phyloP scores from a whole-genome alignment of 164 flowering plant species.

The Chimonanthus salicifolius region DNA sequence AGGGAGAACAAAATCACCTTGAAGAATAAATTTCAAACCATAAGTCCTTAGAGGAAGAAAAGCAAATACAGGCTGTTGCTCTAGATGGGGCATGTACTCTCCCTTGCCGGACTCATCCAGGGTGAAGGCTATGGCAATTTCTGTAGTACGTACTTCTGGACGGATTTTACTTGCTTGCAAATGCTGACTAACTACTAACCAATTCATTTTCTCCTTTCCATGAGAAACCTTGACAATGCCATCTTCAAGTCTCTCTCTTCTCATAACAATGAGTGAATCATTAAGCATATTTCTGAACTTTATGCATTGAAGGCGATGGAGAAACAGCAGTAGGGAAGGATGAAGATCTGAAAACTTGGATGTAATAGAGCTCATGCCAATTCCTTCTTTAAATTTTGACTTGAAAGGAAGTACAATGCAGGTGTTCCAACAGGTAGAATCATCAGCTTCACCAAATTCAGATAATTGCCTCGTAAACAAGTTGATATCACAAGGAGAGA shows the following conservation, averaged over 20 bases:
- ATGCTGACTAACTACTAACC: constrained; percentile 70
- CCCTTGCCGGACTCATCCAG: constrained; percentile 51
- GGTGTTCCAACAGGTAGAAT: constrained; percentile 60
- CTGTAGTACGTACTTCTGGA: constrained; percentile 63
- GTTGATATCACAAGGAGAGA: constrained; percentile 63
- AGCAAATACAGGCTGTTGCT: constrained; percentile 89
- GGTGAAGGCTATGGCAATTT: constrained; percentile 84
- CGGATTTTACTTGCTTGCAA: constrained; percentile 45
- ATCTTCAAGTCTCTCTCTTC: constrained; percentile 60
- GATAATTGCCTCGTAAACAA: constrained; percentile 31
- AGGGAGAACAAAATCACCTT: constrained; percentile 93
- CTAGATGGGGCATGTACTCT: constrained; percentile 42
- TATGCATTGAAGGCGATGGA: constrained; percentile 84
- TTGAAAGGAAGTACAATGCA: constrained; percentile 89
- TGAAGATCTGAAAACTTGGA: constrained; percentile 93
- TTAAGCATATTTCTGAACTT: constrained; percentile 57
- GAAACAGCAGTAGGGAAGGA: constrained; percentile 87
- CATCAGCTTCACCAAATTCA: constrained; percentile 22
- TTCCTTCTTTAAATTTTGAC: constrained; percentile 37
- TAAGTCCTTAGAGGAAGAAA: constrained; percentile 91
- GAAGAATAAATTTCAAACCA: constrained; percentile 91
- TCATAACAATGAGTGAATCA: constrained; percentile 58
- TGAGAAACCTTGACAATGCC: constrained; percentile 68
- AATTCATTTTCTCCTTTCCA: constrained; percentile 72
- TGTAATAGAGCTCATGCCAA: constrained; percentile 36